phyloP scores from a whole-genome alignment of 2,329 filamentous ascomycete genomes.

The Chaetothyriales sp. region DNA sequence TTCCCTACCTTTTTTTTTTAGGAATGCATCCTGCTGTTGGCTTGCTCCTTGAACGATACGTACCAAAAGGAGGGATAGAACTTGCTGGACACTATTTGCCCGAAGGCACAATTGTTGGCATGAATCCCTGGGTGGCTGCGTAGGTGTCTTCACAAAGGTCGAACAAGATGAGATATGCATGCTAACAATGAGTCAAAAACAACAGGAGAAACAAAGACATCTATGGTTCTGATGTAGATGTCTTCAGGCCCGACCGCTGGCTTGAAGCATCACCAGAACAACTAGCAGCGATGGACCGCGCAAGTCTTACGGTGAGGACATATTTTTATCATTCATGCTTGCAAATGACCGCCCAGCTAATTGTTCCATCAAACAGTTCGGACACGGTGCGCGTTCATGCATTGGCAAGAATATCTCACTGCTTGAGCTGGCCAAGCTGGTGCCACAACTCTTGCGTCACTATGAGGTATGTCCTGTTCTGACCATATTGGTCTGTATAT shows the following conservation, averaged over 20 bases:
- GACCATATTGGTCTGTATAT: too few species aligned
- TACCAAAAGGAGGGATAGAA: conserved; percentile 11
- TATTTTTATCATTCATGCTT: too few species aligned
- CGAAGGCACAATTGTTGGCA: conserved; percentile 11
- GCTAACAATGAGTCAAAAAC: not conserved
- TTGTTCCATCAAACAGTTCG: conserved; percentile 27
- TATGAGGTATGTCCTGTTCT: conserved; percentile 4
- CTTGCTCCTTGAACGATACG: conserved; percentile 17
- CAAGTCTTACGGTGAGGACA: conserved; percentile 4
- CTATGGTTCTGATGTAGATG: conserved; percentile 40
- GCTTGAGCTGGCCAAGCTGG: conserved; percentile 18
- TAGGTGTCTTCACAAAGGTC: too few species aligned
- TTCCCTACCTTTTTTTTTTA: too few species aligned
- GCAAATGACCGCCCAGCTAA: too few species aligned
- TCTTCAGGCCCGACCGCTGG: conserved; percentile 56
- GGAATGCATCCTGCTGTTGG: conserved; percentile 17
- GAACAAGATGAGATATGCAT: too few species aligned
- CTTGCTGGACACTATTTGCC: conserved; percentile 10
- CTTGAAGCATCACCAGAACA: conserved; percentile 35
- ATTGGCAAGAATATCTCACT: conserved; percentile 17
- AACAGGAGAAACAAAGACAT: conserved; percentile 22
- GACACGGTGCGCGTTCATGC: conserved; percentile 34
- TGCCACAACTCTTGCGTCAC: conserved; percentile 12
- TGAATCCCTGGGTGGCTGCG: conserved; percentile 12
- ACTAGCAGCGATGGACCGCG: conserved; percentile 34